A percentile compares a stretch with the other conserved stretches of the same genome.
Evolutionary conservation across 495 filamentous ascomycete genomes (phyloP).

Genomic region (Daldinia caldariorum): DNA sequence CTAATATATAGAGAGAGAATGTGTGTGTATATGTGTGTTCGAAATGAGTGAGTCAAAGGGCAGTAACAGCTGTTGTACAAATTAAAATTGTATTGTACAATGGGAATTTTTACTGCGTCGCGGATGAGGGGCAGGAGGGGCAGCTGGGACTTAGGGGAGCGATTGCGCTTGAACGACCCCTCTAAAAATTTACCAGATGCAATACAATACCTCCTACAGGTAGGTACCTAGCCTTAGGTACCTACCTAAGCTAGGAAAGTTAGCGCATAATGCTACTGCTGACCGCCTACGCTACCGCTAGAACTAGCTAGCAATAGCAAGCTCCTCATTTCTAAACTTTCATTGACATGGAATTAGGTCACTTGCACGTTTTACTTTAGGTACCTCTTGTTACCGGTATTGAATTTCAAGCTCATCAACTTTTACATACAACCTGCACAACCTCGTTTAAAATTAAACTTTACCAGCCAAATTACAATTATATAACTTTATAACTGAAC

Average conservation of each 20-base stretch:
- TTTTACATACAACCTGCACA: not conserved
- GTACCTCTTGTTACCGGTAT: too few species aligned
- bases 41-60: slow-evolving; percentile 27
- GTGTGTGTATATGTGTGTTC: too few species aligned
- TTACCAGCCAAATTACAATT: not conserved
- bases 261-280: slow-evolving; percentile 28
- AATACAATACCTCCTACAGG: too few species aligned
- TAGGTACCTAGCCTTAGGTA: too few species aligned
- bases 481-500: not conserved
- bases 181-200: too few species aligned
- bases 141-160: slow-evolving; percentile 10
- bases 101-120: slow-evolving; percentile 35
- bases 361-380: not conserved
- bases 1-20: not conserved
- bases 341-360: not conserved
- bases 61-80: not conserved
- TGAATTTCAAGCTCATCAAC: not conserved
- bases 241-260: not conserved
- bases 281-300: slow-evolving; percentile 36
- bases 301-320: slow-evolving; percentile 27
- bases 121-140: slow-evolving; percentile 36
- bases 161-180: slow-evolving; percentile 27
- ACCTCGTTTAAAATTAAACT: not conserved
- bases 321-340: slow-evolving; percentile 24
- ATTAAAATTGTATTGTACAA: not conserved